Evolutionary conservation across 495 filamentous ascomycete species (phyloP).

Genomic region (Baudoinia panamericana): DNA sequence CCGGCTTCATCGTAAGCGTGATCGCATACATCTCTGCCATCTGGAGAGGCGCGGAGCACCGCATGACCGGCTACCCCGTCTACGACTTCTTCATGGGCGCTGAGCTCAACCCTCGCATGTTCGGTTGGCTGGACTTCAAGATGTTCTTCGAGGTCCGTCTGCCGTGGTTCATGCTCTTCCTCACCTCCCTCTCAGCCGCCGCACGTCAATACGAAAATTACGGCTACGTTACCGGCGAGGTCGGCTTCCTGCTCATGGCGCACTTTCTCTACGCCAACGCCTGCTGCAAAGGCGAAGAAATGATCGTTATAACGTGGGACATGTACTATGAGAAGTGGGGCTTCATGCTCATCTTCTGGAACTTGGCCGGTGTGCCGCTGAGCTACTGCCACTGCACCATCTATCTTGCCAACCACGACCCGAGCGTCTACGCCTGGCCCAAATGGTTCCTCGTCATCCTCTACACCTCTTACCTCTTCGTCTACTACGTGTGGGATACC

Average conservation of each 20-base stretch:
- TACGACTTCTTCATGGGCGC: constrained; percentile 99
- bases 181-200: constrained; percentile 62
- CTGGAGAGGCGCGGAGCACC: constrained; percentile 64
- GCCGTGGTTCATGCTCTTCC: constrained; percentile 88
- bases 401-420: constrained; percentile 81
- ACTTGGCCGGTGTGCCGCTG: constrained; percentile 86
- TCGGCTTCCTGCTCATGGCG: constrained; percentile 78
- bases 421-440: constrained; percentile 70
- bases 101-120: constrained; percentile 91
- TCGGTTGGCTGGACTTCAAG: constrained; percentile 89
- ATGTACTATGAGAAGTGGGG: constrained; percentile 99
- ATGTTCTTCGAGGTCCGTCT: constrained; percentile 99
- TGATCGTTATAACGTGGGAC: constrained; percentile 90
- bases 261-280: constrained; percentile 96
- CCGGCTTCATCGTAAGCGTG: constrained; percentile 66
- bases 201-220: constrained; percentile 78
- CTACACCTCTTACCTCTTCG: constrained; percentile 61
- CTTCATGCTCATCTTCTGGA: constrained; percentile 99
- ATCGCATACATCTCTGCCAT: constrained; percentile 76
- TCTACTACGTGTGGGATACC: constrained; percentile 88
- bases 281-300: constrained; percentile 90
- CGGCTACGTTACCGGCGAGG: constrained; percentile 84
- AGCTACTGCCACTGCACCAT: constrained; percentile 95
- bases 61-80: constrained; percentile 82
- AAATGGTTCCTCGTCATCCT: constrained; percentile 50